Base-by-base conservation (phyloP, 2,329 filamentous ascomycete species). In the Graphilbum fragrans region DNA sequence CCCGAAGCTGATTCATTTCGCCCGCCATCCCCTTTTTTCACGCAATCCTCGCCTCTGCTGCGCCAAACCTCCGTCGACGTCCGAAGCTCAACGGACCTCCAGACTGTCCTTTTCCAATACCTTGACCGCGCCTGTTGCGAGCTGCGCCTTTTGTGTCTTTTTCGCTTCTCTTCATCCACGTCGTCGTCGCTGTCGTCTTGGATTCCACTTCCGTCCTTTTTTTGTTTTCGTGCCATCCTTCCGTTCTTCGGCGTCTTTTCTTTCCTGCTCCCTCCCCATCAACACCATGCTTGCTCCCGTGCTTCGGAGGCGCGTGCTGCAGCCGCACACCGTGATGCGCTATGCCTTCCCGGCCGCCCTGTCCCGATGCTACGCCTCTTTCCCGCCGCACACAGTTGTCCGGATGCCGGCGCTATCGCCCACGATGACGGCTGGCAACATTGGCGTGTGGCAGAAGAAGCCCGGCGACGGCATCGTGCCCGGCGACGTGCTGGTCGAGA, bases 381-480 rank as follows among this genome's bases (percentile, higher is more conserved):
- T 86, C 70, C 93, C 92, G 52, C 79, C 87, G 53, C 92, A 98
- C 70, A 90, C 84, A 53, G 72, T 98, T 64, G 81, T 98, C 69
- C 92, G 79, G 72, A 98, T 98, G 92, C 92, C 92, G 51, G 92
- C 92, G 45, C 74, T 98, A 56, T 98, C 92, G 49, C 92, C 92
- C 42, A 98, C 92, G 54, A 98, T 98, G 92, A 88, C 85, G 49
- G 73, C 85, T 48, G 92, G 92, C 61, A 94, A 94, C 70, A 94
- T 98, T 64, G 93, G 92, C 55, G 70, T 80, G 50, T 98, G 92
- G 92, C 86, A 96, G 71, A 98, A 96, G 77, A 93, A 95, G 71
- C 73, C 80, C 52, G 92, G 92, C 59, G 92, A 98, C 64, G 58
- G 70, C 48, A 80, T 98, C 62, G 70, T 77, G 44, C 88, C 93